These are phyloP conservation scores for Mycena indigotica DNA, from an alignment of 768 basidiomycete species.

Conservation along the genomic window DNA sequence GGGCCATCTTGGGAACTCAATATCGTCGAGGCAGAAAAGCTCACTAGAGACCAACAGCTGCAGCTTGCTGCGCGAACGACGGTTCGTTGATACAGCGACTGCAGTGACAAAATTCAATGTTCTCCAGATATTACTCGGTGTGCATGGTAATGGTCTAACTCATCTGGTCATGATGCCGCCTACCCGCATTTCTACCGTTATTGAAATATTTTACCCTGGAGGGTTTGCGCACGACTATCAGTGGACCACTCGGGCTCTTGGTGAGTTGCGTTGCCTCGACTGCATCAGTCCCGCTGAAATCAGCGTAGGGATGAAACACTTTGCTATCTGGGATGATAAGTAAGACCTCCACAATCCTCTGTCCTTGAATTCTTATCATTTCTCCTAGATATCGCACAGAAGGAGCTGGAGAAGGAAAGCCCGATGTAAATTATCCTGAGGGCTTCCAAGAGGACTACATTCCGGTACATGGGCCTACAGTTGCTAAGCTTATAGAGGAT, in stretches of 20 bases:
- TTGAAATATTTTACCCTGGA: constrained; percentile 80
- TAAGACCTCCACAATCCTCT: constrained; percentile 33
- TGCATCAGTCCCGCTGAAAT: not conserved
- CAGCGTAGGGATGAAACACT: constrained; percentile 58
- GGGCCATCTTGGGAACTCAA: constrained; percentile 58
- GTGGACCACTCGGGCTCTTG: constrained; percentile 75
- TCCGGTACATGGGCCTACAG: constrained; percentile 65
- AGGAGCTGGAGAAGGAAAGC: constrained; percentile 34
- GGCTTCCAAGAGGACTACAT: constrained; percentile 84
- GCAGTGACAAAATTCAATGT: not conserved
- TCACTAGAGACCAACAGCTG: constrained; percentile 79
- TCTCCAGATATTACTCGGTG: constrained; percentile 64
- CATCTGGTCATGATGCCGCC: constrained; percentile 86
- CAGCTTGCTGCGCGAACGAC: constrained; percentile 66
- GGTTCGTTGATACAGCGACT: constrained; percentile 41
- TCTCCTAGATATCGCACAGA: constrained; percentile 43
- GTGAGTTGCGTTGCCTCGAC: not conserved
- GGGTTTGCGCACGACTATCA: constrained; percentile 89
- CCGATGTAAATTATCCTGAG: constrained; percentile 68
- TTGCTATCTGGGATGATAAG: constrained; percentile 82
- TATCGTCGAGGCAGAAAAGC: constrained; percentile 60
- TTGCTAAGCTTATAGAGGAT: constrained; percentile 75
- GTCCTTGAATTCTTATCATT: constrained; percentile 13
- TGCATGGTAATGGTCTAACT: constrained; percentile 82
- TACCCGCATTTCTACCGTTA: constrained; percentile 74